phyloP scores from a whole-genome alignment of 1,284 basidiomycete species.

The Apiotrichum sp. region DNA sequence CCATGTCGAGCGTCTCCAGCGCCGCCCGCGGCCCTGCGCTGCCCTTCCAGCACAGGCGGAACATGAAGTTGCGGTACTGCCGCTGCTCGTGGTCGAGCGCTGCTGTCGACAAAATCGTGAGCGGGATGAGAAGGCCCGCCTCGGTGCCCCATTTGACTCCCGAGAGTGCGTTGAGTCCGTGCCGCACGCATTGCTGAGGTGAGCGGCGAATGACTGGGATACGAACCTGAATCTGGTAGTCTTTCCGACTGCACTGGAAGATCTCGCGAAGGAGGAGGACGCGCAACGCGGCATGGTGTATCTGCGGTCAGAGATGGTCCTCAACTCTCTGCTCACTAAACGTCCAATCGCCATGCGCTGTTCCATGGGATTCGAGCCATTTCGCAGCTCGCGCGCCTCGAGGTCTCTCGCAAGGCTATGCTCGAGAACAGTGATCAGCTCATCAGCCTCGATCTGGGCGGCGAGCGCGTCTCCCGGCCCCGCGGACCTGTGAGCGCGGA shows the following conservation, averaged over 20 bases:
- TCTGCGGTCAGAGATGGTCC: neutral
- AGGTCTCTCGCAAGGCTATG: constrained; percentile 3
- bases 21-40: constrained; percentile 12
- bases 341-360: neutral
- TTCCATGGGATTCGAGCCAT: neutral
- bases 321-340: neutral
- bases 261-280: constrained; percentile 11
- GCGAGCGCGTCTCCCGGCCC: neutral
- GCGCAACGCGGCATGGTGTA: constrained; percentile 12
- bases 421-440: constrained; percentile 1
- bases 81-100: constrained; percentile 6
- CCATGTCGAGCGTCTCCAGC: constrained; percentile 6
- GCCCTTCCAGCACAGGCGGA: constrained; percentile 19
- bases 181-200: constrained; percentile 9
- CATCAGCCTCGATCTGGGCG: constrained; percentile 14
- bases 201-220: neutral
- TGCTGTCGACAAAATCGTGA: constrained; percentile 5
- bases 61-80: constrained; percentile 9
- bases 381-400: neutral
- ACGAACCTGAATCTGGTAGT: constrained; percentile 7
- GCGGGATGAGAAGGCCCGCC: constrained; percentile 12
- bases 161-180: constrained; percentile 1
- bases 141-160: constrained; percentile 17
- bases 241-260: constrained; percentile 4
- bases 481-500: neutral